Conservation (phyloP, 2,329 filamentous ascomycete genomes). For the Pseudocercospora cruenta region DNA sequence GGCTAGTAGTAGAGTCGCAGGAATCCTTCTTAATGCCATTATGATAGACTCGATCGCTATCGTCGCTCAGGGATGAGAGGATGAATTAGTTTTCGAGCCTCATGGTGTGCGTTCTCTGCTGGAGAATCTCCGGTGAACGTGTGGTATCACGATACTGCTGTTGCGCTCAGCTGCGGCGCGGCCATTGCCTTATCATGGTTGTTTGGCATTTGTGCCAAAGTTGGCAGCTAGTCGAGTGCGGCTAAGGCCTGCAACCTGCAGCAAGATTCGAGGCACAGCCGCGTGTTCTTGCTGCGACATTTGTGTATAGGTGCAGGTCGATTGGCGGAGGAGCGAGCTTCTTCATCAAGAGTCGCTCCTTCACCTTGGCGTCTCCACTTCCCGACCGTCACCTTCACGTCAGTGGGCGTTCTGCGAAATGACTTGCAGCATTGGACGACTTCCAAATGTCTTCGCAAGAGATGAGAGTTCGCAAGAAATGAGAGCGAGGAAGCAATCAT, state of each 20-base stretch:
- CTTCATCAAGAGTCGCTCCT: neutral
- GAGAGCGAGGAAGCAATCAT: no score
- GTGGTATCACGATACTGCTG: neutral
- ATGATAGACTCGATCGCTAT: neutral
- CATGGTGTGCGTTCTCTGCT: neutral
- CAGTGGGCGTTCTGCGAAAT: neutral
- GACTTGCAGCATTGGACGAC: neutral
- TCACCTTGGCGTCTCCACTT: neutral
- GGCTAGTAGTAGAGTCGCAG: neutral
- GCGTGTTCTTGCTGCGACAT: neutral
- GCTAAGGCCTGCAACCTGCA: neutral
- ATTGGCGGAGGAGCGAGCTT: constrained; percentile 3
- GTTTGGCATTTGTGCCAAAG: neutral
- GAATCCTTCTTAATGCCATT: neutral
- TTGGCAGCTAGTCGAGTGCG: neutral
- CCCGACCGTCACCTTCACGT: neutral
- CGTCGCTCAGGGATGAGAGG: neutral
- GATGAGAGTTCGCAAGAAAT: no score
- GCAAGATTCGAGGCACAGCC: constrained; percentile 1
- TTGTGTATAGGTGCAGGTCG: neutral
- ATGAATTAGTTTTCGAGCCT: neutral
- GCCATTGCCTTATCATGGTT: neutral
- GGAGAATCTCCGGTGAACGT: neutral
- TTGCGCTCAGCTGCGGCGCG: neutral
- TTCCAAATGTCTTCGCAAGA: no score